Base-by-base conservation (phyloP, 2,329 filamentous ascomycete genomes). In the Xylaria sp. region DNA sequence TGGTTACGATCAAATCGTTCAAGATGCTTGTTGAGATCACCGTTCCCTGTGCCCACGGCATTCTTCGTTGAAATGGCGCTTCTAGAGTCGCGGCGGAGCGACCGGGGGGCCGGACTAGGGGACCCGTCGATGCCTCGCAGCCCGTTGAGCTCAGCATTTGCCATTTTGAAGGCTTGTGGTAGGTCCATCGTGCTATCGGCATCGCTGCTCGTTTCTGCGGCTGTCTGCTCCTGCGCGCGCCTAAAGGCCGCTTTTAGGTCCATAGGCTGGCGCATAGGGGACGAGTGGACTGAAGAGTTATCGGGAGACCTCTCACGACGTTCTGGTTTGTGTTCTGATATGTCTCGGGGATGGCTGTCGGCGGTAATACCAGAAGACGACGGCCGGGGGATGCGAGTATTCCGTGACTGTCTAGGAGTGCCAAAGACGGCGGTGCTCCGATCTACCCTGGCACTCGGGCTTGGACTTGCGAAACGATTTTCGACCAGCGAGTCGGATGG, bases 1-100 rank as follows among this genome's bases (percentile, higher is more conserved):
- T 79, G 77, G 31, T 72, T 75, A n/a, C 67, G 73, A 61, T 79
- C 77, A 48, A 79, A 79, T 13, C 74, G 72, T 65, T 75, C 60
- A n/a, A 79, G 73, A 31, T 76, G 76, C 12, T 64, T 69, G 20
- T 69, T 77, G 31, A 82, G 75, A 60, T 81, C 80, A 57, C 70
- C 72, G n/a, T 75, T 72, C 25, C 69, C 73, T 65, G 77, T 78
- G 41, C 71, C 77, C 51, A 79, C 74, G 15, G 55, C 44, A 20
- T 61, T 65, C 41, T 61, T 71, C 41, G 60, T 65, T n/a, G 70
- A 65, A 50, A 67, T 51, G 18, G 60, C 48, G 52, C 58, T 69
- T 50, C 70, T 66, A 10, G 71, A 73, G n/a, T 75, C 72, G 54
- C 73, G 73, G 55, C 73, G 69, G 31, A 71, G 73, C 15, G 71